Evolutionary conservation across 108 stramenopile species (phyloP), one percentile per base, ranked within the genome.

Genomic region (Ochromonas danica): DNA sequence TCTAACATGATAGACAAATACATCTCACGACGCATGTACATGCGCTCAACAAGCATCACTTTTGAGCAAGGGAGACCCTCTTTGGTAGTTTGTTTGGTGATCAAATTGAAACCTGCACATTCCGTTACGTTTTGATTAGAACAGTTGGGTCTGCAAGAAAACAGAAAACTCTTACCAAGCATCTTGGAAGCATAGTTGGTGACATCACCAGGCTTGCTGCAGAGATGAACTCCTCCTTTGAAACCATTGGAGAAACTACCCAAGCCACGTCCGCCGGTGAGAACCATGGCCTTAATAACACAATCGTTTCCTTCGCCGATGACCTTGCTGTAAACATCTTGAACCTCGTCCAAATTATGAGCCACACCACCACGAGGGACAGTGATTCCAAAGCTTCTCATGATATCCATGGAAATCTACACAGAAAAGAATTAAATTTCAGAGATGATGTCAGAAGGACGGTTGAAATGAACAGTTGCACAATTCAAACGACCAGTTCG

Each of bases 281-380:
- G 90, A 30, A 94, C 90, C 86, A 92, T 91, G 1, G 93, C 90
- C 82, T 94, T 94, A 80, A 94, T 91, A 31, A 94, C 91, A 0
- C 78, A 85, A 40, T 90, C 88, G 36, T 86, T 81, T 1, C 10
- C 22, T 6, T 39, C 81, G 1, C 33, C 71, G 27, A 1, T 0
- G 79, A 80, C 71, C 2, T n/a, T n/a, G n/a, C n/a, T n/a, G n/a
- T n/a, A n/a, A n/a, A n/a, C n/a, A n/a, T n/a, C n/a, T n/a, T n/a
- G n/a, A n/a, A n/a, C n/a, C n/a, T n/a, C n/a, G n/a, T n/a, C n/a
- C n/a, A n/a, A n/a, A n/a, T n/a, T n/a, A n/a, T n/a, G n/a, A n/a
- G n/a, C n/a, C n/a, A n/a, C n/a, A n/a, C n/a, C n/a, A n/a, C n/a
- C n/a, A n/a, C n/a, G n/a, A n/a, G n/a, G n/a, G n/a, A n/a, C n/a